Evolutionary conservation across 768 basidiomycete genomes (phyloP), one percentile per base, ranked within the genome.

Genomic region (Amanita molliuscula): DNA sequence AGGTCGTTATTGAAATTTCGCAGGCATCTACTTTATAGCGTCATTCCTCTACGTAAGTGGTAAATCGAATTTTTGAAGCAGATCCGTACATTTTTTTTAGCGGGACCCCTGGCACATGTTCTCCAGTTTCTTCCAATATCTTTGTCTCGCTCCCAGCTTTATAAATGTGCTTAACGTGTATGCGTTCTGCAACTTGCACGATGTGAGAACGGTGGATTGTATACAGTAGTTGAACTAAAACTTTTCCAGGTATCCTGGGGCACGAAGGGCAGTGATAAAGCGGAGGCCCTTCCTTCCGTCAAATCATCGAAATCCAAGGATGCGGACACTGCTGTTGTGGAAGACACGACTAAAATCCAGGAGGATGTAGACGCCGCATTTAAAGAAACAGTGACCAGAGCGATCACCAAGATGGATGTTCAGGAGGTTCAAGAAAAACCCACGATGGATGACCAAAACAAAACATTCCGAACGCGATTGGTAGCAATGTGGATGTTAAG

Each of bases 91-190:
- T n/a, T n/a, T 21, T 44, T 16, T 52, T 9, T 53, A 92, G 87
- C 82, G 89, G 54, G 94, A 97, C 66, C 94, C 94, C 4, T 97
- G 94, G 94, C 94, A 97, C 67, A 86, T 98, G 82, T 83, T 94
- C 67, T 88, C 89, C 21, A 92, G 89, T 58, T 92, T 96, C 75
- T 69, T 84, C 58, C 94, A 94, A 62, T 95, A 94, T 62, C 70
- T 95, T 44, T 83, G 82, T 59, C 66, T 98, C 51, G 95, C 95
- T 9, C 89, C 90, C 1, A 89, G 86, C 58, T 95, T 95, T 70
- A 93, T 85, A 31, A 97, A 96, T 62, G 84, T 98, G 40, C 77
- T 95, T 58, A 95, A 95, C 66, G 88, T 94, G 33, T 97, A 97
- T 63, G 93, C 94, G 0, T 97, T 97, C 74, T 96, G 92, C 68